Evolutionary conservation across 345 rosid species (phyloP), one percentile per base, ranked within the genome.

Genomic region (Salix exigua): DNA sequence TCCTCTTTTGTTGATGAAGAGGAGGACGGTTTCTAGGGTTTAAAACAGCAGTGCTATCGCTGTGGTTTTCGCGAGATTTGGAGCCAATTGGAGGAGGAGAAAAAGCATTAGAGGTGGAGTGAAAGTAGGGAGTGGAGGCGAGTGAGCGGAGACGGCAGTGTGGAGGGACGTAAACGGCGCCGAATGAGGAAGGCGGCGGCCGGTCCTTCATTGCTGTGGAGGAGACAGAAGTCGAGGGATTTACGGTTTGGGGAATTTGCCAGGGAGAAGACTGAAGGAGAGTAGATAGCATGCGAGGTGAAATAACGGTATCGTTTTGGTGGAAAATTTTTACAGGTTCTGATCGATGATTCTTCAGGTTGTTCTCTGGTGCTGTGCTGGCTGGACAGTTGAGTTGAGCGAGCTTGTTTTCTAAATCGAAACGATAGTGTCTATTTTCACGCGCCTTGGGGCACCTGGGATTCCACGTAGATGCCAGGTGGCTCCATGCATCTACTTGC

Each of bases 151-250:
- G 87, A 55, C 97, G 95, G 73, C 86, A 93, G 86, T 91, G 91
- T 1, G 97, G 97, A 62, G 97, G 96, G 70, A 87, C 83, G 85
- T 92, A 94, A 75, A 89, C 83, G 86, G 83, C 74, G 81, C 86
- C 87, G 78, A 74, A 69, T 1, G 92, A 85, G 42, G 89, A 81
- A 68, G 87, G 91, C 73, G 87, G 89, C 72, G 87, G 86, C 78
- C 88, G 88, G 85, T 92, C 92, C 87, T 92, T 91, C 97, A 94
- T 92, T 46, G 63, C 58, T 53, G 55, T 37, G 30, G 72, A n/a
- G 60, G 64, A 38, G 79, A 64, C 48, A 48, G 72, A 55, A n/a
- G 38, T 42, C 3, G 81, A 68, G 79, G 50, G 80, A 12, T 46
- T 42, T 79, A 74, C 68, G 83, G 79, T 70, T 78, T 79, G 55